Conservation (phyloP, 768 basidiomycete genomes). For the Multifurca ochricompacta region DNA sequence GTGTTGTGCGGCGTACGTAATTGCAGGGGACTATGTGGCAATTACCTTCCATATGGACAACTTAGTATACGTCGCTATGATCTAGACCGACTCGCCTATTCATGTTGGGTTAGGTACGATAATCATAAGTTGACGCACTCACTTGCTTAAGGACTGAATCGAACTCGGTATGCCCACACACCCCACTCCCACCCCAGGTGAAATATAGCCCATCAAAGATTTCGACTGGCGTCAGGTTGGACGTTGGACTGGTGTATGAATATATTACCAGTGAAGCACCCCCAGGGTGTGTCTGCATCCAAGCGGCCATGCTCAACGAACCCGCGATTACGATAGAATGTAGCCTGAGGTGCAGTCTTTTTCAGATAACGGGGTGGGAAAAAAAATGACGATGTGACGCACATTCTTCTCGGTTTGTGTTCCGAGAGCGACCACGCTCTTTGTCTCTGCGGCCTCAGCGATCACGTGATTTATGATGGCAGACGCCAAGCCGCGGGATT, state of each 20-base stretch:
- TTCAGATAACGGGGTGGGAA: neutral
- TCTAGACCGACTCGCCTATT: too few species aligned
- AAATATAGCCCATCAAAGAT: too few species aligned
- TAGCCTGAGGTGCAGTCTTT: neutral
- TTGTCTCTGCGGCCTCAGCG: neutral
- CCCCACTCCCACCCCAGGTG: too few species aligned
- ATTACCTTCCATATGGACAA: too few species aligned
- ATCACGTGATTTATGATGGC: neutral
- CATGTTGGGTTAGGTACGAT: too few species aligned
- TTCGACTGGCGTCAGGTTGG: too few species aligned
- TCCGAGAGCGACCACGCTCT: neutral
- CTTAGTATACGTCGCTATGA: too few species aligned
- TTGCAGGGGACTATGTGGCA: too few species aligned
- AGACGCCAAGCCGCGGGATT: neutral
- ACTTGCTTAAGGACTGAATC: too few species aligned
- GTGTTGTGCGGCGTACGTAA: too few species aligned
- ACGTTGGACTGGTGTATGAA: constrained; percentile 1
- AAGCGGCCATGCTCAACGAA: neutral
- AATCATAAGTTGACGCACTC: too few species aligned
- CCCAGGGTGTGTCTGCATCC: neutral
- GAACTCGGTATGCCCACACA: too few species aligned
- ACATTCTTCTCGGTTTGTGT: constrained; percentile 4
- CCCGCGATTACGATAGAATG: neutral
- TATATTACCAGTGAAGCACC: neutral
- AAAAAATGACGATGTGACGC: neutral